Evolutionary conservation across 352 stramenopile species (phyloP).

Genomic region (Globisporangium perplexum): DNA sequence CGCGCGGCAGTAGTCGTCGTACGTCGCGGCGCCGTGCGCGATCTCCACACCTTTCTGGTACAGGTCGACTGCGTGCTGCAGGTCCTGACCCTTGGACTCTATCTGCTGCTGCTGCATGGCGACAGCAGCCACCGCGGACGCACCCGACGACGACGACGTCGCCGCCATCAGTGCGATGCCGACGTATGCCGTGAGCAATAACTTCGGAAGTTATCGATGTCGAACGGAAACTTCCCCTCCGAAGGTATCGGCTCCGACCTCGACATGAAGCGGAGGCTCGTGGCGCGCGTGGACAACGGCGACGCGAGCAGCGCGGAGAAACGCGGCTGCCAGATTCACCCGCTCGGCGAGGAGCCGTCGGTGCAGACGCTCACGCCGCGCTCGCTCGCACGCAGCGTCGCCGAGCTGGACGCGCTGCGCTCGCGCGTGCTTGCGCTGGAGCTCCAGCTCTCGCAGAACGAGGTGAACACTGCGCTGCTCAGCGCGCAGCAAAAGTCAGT

Average conservation of each 20-base stretch:
- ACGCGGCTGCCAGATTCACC: slow-evolving; percentile 31
- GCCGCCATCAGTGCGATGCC: background rate
- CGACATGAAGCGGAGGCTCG: slow-evolving; percentile 7
- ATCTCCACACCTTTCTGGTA: slow-evolving; percentile 77
- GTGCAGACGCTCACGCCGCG: slow-evolving; percentile 45
- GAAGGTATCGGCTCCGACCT: too few relatives aligned
- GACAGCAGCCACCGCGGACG: too few relatives aligned
- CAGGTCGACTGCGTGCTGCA: slow-evolving; percentile 68
- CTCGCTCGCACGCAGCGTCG: slow-evolving; percentile 47
- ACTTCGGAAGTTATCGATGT: too few relatives aligned
- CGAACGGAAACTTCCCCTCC: too few relatives aligned
- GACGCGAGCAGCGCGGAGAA: slow-evolving; percentile 9
- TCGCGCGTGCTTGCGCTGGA: slow-evolving; percentile 47
- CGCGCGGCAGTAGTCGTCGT: slow-evolving; percentile 61
- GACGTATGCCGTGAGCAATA: too few relatives aligned
- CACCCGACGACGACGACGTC: background rate
- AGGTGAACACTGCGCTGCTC: slow-evolving; percentile 28
- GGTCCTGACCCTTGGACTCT: slow-evolving; percentile 54
- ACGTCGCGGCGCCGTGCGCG: slow-evolving; percentile 39
- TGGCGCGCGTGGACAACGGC: slow-evolving; percentile 13
- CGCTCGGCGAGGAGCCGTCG: slow-evolving; percentile 36
- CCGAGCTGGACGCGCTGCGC: slow-evolving; percentile 41
- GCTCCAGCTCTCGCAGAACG: slow-evolving; percentile 42
- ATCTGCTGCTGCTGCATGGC: background rate
- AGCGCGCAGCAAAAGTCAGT: slow-evolving; percentile 19